Evolutionary conservation across 345 rosid genomes (phyloP), one percentile per base, ranked within the genome.

Genomic region (Dipteronia sinensis): DNA sequence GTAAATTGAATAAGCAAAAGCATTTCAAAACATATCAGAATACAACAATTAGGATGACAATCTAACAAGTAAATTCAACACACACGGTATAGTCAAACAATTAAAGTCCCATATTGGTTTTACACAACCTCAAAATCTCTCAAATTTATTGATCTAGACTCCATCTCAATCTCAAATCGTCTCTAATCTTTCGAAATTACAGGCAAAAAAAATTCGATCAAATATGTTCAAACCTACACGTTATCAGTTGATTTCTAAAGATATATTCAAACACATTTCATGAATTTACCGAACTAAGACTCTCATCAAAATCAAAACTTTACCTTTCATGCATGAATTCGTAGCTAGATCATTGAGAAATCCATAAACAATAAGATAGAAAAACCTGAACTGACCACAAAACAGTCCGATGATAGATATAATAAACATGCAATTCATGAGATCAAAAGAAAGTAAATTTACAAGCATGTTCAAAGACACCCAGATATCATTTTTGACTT

Each of bases 1-100:
- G 53, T 59, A 67, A 19, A 65, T 16, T 29, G 31, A n/a, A 76
- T 49, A 64, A 63, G 69, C 1, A 22, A 20, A 66, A 53, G n/a
- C 38, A 77, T 56, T 38, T 56, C 77, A 80, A 65, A 46, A 27
- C 20, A 3, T 38, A 71, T 10, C 11, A 25, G 65, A 47, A 71
- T 44, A 63, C 56, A 72, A 46, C 38, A 42, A 61, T n/a, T 67
- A 9, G 34, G 56, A 73, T 13, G 66, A 56, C 53, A 47, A 61
- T 25, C 51, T 49, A 19, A 42, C 69, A 15, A 65, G 47, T 27
- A 25, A 67, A 34, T 19, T 20, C 20, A 71, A 49, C 17, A 71
- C 40, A 53, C 0, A 67, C 5, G 34, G 19, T 16, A 51, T n/a
- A 31, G 22, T 75, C 19, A 9, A 19, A 51, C 47, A 51, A 66